Base-by-base conservation (phyloP, 1,284 basidiomycete species). In the Tilletia walkeri region DNA sequence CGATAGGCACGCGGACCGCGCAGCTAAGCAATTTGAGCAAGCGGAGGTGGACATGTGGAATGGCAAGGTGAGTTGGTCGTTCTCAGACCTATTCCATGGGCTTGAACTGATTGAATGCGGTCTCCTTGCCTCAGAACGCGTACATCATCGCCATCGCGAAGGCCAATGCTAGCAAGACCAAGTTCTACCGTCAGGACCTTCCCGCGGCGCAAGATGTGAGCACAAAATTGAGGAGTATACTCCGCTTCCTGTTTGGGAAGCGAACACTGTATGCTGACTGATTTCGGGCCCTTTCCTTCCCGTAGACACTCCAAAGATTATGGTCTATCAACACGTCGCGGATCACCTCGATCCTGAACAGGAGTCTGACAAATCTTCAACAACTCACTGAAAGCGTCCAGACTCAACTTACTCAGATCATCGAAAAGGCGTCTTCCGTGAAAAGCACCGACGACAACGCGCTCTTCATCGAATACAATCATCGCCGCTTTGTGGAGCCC, bases 11-110 rank as follows among this genome's bases (percentile, higher is more conserved):
- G 73, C 72, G 4, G 78, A 79, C 7, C 67, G 76, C 24, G 78
- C 76, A 10, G 70, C 72, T 2, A 76, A 74, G 48, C 73, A 70
- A 3, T 78, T 72, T 56, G 69, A 73, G 45, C 63, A 67, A 4
- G 73, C 75, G 30, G 72, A 78, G 59, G 70, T 70, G 59, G 76
- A 77, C 67, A 78, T 79, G 78, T 69, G 59, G 72, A 79, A 74
- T 47, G 73, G 69, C 65, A 79, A 79, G 24, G 24, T 30, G 24
- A 30, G 24, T 30, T 30, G 24, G 68, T 56, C 24, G 1, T 30
- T 30, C 24, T 30, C 24, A 30, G 24, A 30, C 24, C 24, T 30
- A 30, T 30, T 2, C 24, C 1, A 30, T 30, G 24, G 24, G 24
- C 2, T 30, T 30, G 24, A 30, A 30, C 24, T 30, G 24, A 30